Conservation (phyloP, 2,329 filamentous ascomycete species). For the Pseudocercospora pini-densiflorae region DNA sequence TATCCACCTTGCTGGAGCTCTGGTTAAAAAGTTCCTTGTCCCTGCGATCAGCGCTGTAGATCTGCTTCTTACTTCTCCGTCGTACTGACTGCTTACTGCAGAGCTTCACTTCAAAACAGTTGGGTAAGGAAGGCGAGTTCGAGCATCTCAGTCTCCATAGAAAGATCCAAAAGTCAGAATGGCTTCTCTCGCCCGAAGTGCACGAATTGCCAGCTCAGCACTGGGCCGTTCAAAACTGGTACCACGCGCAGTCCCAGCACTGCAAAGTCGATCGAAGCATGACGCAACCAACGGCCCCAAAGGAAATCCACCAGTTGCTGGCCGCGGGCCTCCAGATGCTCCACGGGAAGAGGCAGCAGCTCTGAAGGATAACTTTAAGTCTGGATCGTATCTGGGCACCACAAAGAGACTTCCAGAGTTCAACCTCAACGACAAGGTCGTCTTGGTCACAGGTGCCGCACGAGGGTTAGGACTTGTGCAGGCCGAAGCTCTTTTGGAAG, state of each 20-base stretch:
- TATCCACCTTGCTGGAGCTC: constrained; percentile 6
- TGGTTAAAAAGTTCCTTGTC: constrained; percentile 1
- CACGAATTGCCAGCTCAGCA: not conserved
- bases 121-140: not conserved
- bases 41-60: not conserved
- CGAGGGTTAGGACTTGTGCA: constrained; percentile 75
- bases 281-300: constrained; percentile 37
- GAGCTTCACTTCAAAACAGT: not conserved
- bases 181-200: not conserved
- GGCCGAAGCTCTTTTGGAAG: constrained; percentile 74
- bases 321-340: constrained; percentile 36
- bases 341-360: constrained; percentile 38
- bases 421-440: constrained; percentile 57
- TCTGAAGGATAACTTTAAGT: constrained; percentile 36
- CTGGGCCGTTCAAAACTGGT: constrained; percentile 17
- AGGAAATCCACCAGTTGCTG: constrained; percentile 37
- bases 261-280: constrained; percentile 33
- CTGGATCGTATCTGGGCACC: constrained; percentile 42
- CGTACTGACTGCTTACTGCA: not conserved
- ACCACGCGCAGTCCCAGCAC: constrained; percentile 16
- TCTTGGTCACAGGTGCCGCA: constrained; percentile 46
- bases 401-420: constrained; percentile 69
- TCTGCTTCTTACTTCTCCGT: not conserved
- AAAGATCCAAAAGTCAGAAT: not conserved
- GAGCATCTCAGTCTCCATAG: not conserved